A percentile compares a stretch with the other conserved stretches of the same genome.
Evolutionary conservation across 139 green algal genomes (phyloP).

Genomic region (Pedinophyceae sp.): DNA sequence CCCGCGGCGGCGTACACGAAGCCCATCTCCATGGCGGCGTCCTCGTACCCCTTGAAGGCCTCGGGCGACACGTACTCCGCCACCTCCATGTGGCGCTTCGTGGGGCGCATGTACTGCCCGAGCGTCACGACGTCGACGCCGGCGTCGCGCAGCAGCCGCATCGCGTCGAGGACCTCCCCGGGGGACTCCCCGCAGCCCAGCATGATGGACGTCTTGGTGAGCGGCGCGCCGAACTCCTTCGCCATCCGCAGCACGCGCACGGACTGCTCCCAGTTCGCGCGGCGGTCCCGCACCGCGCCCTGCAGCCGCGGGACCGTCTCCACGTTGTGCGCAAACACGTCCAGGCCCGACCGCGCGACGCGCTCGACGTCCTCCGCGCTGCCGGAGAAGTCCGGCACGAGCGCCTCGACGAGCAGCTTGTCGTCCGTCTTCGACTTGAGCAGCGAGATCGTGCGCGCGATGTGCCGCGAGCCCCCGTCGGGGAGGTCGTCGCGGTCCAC

Average conservation of each 20-base stretch:
- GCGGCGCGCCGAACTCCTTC: slow-evolving; percentile 51
- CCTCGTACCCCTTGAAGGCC: slow-evolving; percentile 74
- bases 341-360: slow-evolving; percentile 67
- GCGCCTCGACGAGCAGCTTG: slow-evolving; percentile 78
- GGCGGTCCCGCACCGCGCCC: slow-evolving; percentile 53
- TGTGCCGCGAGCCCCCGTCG: slow-evolving; percentile 74
- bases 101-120: slow-evolving; percentile 98
- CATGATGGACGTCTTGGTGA: slow-evolving; percentile 98
- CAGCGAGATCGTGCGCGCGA: slow-evolving; percentile 58
- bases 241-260: slow-evolving; percentile 62
- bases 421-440: slow-evolving; percentile 56
- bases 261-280: slow-evolving; percentile 80
- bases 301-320: slow-evolving; percentile 77
- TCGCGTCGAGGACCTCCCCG: slow-evolving; percentile 45
- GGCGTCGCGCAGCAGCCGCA: slow-evolving; percentile 20
- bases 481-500: slow-evolving; percentile 94
- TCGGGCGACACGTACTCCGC: slow-evolving; percentile 92
- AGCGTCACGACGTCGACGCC: slow-evolving; percentile 94
- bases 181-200: slow-evolving; percentile 83
- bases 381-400: slow-evolving; percentile 89
- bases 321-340: slow-evolving; percentile 98
- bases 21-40: slow-evolving; percentile 56
- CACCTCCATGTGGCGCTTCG: slow-evolving; percentile 93
- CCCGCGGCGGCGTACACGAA: slow-evolving; percentile 90
- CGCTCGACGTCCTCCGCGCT: slow-evolving; percentile 27